These are phyloP conservation scores for Sarocladium oryzae DNA, from an alignment of 2,329 filamentous ascomycete genomes.

Conservation along the genomic window DNA sequence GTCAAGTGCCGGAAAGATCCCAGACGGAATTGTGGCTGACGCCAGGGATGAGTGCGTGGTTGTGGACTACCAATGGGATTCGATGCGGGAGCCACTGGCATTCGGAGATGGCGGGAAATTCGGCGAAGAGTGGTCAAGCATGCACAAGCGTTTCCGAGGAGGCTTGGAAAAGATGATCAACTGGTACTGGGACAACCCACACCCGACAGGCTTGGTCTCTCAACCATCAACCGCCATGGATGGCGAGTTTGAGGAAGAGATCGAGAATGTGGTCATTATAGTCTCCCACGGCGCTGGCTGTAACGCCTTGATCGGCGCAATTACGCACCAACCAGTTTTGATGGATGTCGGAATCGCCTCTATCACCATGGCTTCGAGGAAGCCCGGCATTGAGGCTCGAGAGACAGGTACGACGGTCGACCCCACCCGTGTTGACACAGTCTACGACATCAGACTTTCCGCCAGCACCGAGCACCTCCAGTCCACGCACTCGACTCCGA, in stretches of 20 bases:
- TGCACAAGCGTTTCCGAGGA: conserved; percentile 84
- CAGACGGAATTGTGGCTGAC: conserved; percentile 81
- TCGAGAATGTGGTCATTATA: conserved; percentile 74
- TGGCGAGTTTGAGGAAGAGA: conserved; percentile 60
- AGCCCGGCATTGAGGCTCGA: conserved; percentile 32
- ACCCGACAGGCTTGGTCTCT: conserved; percentile 44
- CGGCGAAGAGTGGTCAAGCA: conserved; percentile 90
- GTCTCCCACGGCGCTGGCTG: conserved; percentile 94
- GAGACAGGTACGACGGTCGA: not conserved
- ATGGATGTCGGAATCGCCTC: conserved; percentile 88
- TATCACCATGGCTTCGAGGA: conserved; percentile 77
- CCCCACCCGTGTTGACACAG: conserved; percentile 43
- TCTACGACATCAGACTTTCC: conserved; percentile 69
- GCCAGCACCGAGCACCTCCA: conserved; percentile 70
- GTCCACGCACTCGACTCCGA: conserved; percentile 29
- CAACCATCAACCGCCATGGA: conserved; percentile 39
- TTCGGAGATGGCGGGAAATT: conserved; percentile 87
- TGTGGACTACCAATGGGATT: conserved; percentile 96
- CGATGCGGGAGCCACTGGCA: conserved; percentile 66
- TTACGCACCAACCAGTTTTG: conserved; percentile 86
- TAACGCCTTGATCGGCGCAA: conserved; percentile 87
- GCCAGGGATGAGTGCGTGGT: conserved; percentile 79
- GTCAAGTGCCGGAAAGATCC: conserved; percentile 73
- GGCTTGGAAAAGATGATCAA: conserved; percentile 73
- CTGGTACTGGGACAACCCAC: conserved; percentile 62